Base-by-base conservation (phyloP, 2,329 filamentous ascomycete species). In the Epichloe gansuensis region DNA sequence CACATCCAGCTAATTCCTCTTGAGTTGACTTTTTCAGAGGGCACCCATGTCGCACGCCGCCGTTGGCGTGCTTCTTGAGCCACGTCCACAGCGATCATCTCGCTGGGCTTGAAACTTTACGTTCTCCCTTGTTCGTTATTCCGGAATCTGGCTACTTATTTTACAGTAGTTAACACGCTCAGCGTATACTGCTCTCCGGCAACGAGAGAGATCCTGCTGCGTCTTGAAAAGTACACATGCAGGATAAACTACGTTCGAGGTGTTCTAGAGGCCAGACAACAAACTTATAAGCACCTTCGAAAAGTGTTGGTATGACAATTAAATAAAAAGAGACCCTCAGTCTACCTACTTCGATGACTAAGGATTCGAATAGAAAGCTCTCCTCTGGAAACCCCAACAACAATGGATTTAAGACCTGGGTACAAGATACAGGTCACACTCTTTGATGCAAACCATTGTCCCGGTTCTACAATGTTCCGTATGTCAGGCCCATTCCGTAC, bases 31-130 rank as follows among this genome's bases (percentile, higher is more conserved):
- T 83, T 70, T 96, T 96, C 61, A 80, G 87, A 25, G 71, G 69
- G 15, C 73, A 75, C 46, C 69, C 73, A 4, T 72, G 72, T 5
- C 68, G 68, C 15, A 75, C 69, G 15, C 77, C 85, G 4, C 86
- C 89, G 0, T 69, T 93, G 52, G 90, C 87, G 15, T 93, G 86
- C 65, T 95, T 97, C 63, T 75, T 97, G 28, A 94, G 87, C 67
- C 91, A 97, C 76, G 82, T 94, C 2, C 91, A 96, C 64, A 94
- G 86, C 57, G 91, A 96, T 61, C 91, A 96, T 67, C 77, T 96
- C 1, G 77, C 78, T 38, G 91, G 91, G 0, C 75, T 96, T 1
- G 89, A 95, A 60, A 80, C 76, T 12, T 75, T 91, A 51, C 79
- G 82, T 46, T 81, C 86, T 31, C 86, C 88, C 0, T 95, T 95